Conservation (phyloP, 2,329 filamentous ascomycete species). For the Colletotrichum abscissum region DNA sequence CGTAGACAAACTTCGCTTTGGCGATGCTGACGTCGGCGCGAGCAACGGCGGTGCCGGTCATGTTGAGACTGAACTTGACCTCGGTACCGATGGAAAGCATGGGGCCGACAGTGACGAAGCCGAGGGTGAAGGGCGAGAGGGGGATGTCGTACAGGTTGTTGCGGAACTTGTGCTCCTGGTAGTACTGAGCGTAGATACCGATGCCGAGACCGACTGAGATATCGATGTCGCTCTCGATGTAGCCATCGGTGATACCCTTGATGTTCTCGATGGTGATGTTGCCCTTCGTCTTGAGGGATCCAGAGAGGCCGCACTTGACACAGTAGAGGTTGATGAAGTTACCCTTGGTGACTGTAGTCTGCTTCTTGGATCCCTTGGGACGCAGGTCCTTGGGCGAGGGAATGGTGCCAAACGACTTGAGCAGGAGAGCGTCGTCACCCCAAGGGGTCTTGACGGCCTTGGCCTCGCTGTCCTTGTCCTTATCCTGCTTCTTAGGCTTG, state of each 20-base stretch:
- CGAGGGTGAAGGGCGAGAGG: slow-evolving; percentile 8
- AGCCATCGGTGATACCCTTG: neutral
- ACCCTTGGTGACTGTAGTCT: neutral
- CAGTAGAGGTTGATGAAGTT: slow-evolving; percentile 10
- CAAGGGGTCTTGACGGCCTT: slow-evolving; percentile 1
- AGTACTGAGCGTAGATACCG: neutral
- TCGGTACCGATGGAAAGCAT: neutral
- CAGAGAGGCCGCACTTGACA: neutral
- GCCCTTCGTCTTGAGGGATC: neutral
- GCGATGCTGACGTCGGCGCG: neutral
- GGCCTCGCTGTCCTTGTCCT: neutral
- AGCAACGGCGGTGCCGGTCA: neutral
- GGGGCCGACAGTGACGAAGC: slow-evolving; percentile 1
- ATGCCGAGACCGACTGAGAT: neutral
- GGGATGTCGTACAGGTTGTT: neutral
- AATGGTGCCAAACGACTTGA: neutral
- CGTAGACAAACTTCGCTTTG: neutral
- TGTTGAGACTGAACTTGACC: neutral
- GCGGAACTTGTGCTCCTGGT: neutral
- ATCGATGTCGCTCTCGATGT: neutral
- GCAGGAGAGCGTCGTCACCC: neutral
- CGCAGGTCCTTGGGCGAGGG: neutral
- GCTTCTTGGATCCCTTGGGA: neutral
- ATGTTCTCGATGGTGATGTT: neutral
- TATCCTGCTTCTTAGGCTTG: neutral